These are phyloP conservation scores for Botrytis fabae DNA, from an alignment of 2,329 filamentous ascomycete species.

Conservation along the genomic window DNA sequence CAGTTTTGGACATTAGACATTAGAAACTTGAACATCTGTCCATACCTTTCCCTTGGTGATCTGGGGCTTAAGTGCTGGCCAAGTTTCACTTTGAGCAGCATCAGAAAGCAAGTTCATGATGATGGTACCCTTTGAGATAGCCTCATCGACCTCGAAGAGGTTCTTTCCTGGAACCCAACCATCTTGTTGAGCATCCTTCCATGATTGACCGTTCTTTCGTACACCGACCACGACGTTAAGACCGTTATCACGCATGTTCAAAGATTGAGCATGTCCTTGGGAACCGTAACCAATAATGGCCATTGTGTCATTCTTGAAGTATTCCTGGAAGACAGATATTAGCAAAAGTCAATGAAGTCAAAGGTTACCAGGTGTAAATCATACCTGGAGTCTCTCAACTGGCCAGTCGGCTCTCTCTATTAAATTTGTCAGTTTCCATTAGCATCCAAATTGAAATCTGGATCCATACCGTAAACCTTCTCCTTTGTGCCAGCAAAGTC, in stretches of 20 bases:
- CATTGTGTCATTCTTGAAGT: conserved; percentile 99
- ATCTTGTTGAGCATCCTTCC: conserved; percentile 96
- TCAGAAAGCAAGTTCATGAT: conserved; percentile 99
- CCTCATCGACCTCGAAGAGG: conserved; percentile 97
- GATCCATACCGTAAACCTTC: conserved; percentile 78
- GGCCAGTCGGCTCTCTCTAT: conserved; percentile 98
- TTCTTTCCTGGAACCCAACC: conserved; percentile 99
- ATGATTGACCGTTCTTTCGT: conserved; percentile 96
- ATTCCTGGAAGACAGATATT: conserved; percentile 62
- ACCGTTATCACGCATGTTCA: conserved; percentile 99
- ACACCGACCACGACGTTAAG: conserved; percentile 99
- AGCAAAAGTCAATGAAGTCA: conserved; percentile 23
- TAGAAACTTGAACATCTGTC: conserved; percentile 19
- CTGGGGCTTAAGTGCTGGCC: conserved; percentile 97
- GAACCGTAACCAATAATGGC: conserved; percentile 98
- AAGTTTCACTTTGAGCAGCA: conserved; percentile 97
- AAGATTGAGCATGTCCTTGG: conserved; percentile 97
- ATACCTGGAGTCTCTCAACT: conserved; percentile 92
- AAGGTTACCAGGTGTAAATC: conserved; percentile 38
- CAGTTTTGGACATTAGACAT: conserved; percentile 24
- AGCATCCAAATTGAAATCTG: background rate
- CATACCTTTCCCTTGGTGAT: conserved; percentile 96
- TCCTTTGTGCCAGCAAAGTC: conserved; percentile 95
- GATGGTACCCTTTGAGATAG: conserved; percentile 89
- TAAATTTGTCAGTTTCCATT: conserved; percentile 33